Evolutionary conservation across 345 rosid genomes (phyloP), one percentile per base, ranked within the genome.

Genomic region (Noccaea caerulescens): DNA sequence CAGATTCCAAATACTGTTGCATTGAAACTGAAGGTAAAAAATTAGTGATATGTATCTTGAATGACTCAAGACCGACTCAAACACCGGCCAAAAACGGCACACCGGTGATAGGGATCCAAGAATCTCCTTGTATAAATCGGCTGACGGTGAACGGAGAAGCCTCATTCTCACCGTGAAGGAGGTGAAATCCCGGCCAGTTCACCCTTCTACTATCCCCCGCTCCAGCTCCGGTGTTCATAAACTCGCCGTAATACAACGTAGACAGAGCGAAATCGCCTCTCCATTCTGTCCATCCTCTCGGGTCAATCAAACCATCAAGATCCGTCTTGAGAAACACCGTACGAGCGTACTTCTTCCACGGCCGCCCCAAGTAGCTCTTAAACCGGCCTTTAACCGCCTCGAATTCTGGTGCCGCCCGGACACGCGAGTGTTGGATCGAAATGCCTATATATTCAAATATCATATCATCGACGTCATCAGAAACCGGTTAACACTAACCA

Each of bases 181-280:
- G 72, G 41, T 91, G 97, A 73, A 80, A 91, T 2, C 96, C 92
- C 3, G 83, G 84, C 97, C 96, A 89, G 1, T 47, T 79, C 39
- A 89, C 89, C 63, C 92, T 72, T 14, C 41, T 14, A 8, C 16
- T 50, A 1, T 79, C 78, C 0, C 75, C 50, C 0, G 91, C 88
- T 6, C 96, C 93, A 1, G 0, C 8, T 0, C 97, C 93, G 0
- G 51, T 70, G 30, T 91, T 91, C 83, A 69, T 72, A 59, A 86
- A 92, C 79, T 87, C 93, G 0, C 82, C 89, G 2, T 82, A 92
- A 49, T 77, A 85, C 61, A 89, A 42, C 0, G 93, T 89, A 0
- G 84, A 73, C 6, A 87, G 82, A 1, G 87, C 89, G 33, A 75
- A 89, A 23, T n/a, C 39, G 4, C 85, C 90, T 0, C 71, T 68